Percentiles rank a stretch among this genome's conserved stretches.
phyloP scores from a whole-genome alignment of 768 basidiomycete genomes.

The Collybia sordida region DNA sequence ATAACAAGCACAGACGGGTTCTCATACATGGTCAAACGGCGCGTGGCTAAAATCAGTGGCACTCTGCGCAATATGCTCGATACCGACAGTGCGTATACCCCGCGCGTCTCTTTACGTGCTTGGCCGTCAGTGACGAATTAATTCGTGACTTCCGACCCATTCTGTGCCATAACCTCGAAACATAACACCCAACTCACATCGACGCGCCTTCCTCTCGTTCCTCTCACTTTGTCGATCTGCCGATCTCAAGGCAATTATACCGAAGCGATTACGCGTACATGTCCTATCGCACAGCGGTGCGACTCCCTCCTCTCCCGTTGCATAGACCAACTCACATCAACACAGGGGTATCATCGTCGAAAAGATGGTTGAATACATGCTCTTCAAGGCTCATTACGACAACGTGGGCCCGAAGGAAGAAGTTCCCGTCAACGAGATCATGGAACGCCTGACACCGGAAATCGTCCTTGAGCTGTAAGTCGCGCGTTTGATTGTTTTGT shows the following conservation, averaged over 20 bases:
- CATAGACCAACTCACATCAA: slow-evolving; percentile 16
- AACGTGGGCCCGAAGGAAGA: slow-evolving; percentile 73
- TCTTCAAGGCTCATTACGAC: slow-evolving; percentile 80
- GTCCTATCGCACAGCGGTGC: slow-evolving; percentile 71
- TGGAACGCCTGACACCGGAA: slow-evolving; percentile 83
- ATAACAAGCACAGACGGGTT: slow-evolving; percentile 79
- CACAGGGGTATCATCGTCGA: slow-evolving; percentile 68
- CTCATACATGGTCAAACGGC: slow-evolving; percentile 75
- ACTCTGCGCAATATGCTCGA: slow-evolving; percentile 83
- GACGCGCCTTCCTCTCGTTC: no score
- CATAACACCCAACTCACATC: no score
- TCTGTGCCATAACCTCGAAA: slow-evolving; percentile 11
- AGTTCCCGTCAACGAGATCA: slow-evolving; percentile 71
- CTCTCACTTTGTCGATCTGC: no score
- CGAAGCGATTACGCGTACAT: slow-evolving; percentile 71
- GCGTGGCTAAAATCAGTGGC: slow-evolving; percentile 74
- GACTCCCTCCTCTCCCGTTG: slow-evolving; percentile 12
- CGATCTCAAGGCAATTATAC: slow-evolving; percentile 59
- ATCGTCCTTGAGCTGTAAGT: slow-evolving; percentile 88
- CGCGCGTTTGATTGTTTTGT: neutral
- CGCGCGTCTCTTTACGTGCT: neutral
- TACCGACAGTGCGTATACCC: slow-evolving; percentile 51
- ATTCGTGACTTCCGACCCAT: neutral
- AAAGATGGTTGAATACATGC: slow-evolving; percentile 88
- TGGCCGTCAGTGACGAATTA: neutral